Evolutionary conservation across 2,329 filamentous ascomycete species (phyloP).

Genomic region (Apiospora sp.): DNA sequence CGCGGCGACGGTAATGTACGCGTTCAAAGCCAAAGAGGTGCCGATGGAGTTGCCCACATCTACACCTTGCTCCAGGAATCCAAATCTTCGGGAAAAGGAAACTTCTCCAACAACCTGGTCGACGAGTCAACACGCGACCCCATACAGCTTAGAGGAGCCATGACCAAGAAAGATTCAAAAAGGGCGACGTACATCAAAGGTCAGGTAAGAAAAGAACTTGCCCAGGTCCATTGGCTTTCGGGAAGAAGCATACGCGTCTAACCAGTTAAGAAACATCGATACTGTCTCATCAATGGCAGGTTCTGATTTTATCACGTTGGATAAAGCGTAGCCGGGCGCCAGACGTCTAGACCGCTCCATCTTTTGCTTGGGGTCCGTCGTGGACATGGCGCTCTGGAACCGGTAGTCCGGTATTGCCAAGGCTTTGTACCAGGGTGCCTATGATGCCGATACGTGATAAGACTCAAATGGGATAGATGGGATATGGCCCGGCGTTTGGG

Average conservation of each 20-base stretch:
- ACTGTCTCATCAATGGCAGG: conserved; percentile 23
- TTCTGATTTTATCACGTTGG: conserved; percentile 36
- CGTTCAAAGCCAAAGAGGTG: conserved; percentile 23
- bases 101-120: conserved; percentile 35
- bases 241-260: conserved; percentile 21
- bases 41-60: conserved; percentile 37
- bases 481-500: neutral
- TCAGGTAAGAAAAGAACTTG: conserved; percentile 31
- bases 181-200: conserved; percentile 33
- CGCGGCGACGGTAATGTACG: conserved; percentile 15
- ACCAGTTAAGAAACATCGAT: conserved; percentile 22
- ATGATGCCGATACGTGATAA: neutral
- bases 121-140: too few species aligned
- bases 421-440: conserved; percentile 26
- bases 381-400: conserved; percentile 28
- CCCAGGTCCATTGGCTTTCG: conserved; percentile 27
- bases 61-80: conserved; percentile 37
- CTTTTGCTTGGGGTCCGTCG: conserved; percentile 28
- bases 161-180: conserved; percentile 20
- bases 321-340: conserved; percentile 34
- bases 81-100: conserved; percentile 38
- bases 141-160: neutral
- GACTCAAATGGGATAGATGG: neutral
- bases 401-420: conserved; percentile 29
- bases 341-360: conserved; percentile 27